Percentiles rank a stretch among this genome's conserved stretches.
Conservation (phyloP, 2,329 filamentous ascomycete species). For the Talaromyces pinophilus region DNA sequence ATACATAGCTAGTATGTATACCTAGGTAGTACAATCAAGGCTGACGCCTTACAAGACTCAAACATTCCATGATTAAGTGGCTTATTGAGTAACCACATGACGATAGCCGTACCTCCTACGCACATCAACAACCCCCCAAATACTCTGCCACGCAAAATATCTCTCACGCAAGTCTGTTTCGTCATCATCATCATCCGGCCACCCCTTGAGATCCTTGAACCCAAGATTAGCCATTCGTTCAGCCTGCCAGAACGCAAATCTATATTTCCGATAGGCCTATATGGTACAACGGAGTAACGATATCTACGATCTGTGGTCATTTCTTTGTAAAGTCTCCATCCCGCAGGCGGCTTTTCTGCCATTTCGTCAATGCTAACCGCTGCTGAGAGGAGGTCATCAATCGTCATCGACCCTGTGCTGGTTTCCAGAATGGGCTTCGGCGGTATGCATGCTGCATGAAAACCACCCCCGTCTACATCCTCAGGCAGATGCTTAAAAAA, state of each 20-base stretch:
- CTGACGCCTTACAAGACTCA: neutral
- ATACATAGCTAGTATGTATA: neutral
- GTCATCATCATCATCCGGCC: neutral
- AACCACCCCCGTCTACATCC: neutral
- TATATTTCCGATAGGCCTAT: slow-evolving; percentile 2
- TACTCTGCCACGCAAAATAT: slow-evolving; percentile 2
- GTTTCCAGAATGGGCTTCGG: neutral
- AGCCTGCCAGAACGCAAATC: slow-evolving; percentile 5
- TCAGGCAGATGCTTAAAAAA: neutral
- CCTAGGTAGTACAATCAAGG: neutral
- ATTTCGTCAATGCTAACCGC: neutral
- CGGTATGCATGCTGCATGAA: neutral
- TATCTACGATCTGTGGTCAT: neutral
- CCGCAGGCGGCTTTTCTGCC: neutral
- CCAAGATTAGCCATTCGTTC: neutral
- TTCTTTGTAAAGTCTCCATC: neutral
- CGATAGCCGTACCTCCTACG: neutral
- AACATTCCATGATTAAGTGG: neutral
- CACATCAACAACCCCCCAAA: neutral
- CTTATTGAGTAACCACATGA: neutral
- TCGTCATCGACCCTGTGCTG: neutral
- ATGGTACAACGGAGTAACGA: neutral
- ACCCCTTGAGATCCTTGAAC: neutral
- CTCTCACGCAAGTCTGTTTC: neutral
- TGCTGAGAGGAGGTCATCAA: neutral